Conservation (phyloP, 2,329 filamentous ascomycete genomes). For the Metarhizium sp. region DNA sequence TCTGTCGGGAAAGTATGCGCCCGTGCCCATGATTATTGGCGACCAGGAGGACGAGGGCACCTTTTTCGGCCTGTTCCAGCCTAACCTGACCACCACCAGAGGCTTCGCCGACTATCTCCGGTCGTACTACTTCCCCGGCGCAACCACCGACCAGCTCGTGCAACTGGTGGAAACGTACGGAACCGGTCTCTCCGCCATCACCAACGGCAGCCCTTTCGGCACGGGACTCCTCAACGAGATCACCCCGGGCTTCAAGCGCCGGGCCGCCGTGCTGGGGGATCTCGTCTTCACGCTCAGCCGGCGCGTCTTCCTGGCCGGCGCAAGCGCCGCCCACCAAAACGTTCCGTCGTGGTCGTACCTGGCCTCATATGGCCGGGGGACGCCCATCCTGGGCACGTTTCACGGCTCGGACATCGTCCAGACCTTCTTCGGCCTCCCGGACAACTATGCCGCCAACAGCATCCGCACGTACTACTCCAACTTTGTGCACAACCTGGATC, state of each 20-base stretch:
- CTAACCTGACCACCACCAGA: conserved; percentile 45
- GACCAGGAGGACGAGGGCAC: conserved; percentile 60
- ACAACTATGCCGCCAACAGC: conserved; percentile 35
- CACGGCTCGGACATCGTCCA: conserved; percentile 50
- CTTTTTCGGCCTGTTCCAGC: conserved; percentile 49
- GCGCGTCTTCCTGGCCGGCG: conserved; percentile 33
- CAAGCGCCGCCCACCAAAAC: conserved; percentile 28
- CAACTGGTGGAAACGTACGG: conserved; percentile 46
- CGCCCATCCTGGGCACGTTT: conserved; percentile 53
- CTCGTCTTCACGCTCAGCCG: conserved; percentile 39
- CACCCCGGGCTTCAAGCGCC: conserved; percentile 56
- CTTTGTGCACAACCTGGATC: conserved; percentile 25
- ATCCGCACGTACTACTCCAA: conserved; percentile 48
- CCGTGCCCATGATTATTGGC: conserved; percentile 53
- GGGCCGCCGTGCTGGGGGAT: conserved; percentile 39
- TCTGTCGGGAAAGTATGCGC: conserved; percentile 38
- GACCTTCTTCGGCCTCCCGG: conserved; percentile 41
- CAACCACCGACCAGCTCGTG: conserved; percentile 27
- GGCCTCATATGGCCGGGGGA: conserved; percentile 47
- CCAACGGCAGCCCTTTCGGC: conserved; percentile 46
- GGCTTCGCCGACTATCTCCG: conserved; percentile 45
- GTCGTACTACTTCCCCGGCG: conserved; percentile 33
- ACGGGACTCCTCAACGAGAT: conserved; percentile 48
- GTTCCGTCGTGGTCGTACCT: conserved; percentile 53
- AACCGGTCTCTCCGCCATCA: conserved; percentile 27